A percentile compares a stretch with the other conserved stretches of the same genome.
phyloP scores from a whole-genome alignment of 257 asterid genomes.

The Misopates orontium region DNA sequence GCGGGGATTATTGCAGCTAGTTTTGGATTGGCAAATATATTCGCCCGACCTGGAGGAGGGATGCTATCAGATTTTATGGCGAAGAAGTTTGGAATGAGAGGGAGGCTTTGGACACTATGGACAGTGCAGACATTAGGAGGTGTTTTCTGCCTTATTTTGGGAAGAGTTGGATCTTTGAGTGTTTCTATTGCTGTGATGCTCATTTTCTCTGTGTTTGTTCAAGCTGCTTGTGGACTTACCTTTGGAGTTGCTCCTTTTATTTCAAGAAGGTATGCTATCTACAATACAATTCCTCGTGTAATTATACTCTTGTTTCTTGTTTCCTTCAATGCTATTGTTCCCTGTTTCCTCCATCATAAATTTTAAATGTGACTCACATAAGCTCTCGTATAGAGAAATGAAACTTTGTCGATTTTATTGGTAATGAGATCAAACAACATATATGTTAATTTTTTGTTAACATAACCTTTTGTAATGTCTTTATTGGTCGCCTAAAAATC shows the following conservation, averaged over 20 bases:
- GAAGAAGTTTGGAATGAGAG: slow-evolving; percentile 74
- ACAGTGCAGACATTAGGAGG: slow-evolving; percentile 72
- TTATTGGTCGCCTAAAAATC: not conserved
- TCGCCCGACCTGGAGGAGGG: slow-evolving; percentile 87
- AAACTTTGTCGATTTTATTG: too few relatives aligned
- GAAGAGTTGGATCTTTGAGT: slow-evolving; percentile 55
- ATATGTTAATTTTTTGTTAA: too few relatives aligned
- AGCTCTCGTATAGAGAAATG: too few relatives aligned
- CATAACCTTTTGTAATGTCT: too few relatives aligned
- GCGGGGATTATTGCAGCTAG: slow-evolving; percentile 86
- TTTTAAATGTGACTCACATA: too few relatives aligned
- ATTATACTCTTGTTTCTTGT: too few relatives aligned
- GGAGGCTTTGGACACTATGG: slow-evolving; percentile 80
- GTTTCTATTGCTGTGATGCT: slow-evolving; percentile 61
- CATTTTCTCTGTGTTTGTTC: slow-evolving; percentile 73
- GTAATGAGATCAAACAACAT: too few relatives aligned
- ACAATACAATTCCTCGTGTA: too few relatives aligned
- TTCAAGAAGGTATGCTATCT: slow-evolving; percentile 76
- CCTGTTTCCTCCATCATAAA: too few relatives aligned
- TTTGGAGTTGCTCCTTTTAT: slow-evolving; percentile 84
- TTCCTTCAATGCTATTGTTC: too few relatives aligned
- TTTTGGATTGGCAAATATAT: slow-evolving; percentile 71
- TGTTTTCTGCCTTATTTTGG: slow-evolving; percentile 59
- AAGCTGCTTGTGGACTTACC: slow-evolving; percentile 95
- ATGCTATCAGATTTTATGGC: slow-evolving; percentile 63